phyloP scores from a whole-genome alignment of 345 rosid species.

The Rhizophora mangle region DNA sequence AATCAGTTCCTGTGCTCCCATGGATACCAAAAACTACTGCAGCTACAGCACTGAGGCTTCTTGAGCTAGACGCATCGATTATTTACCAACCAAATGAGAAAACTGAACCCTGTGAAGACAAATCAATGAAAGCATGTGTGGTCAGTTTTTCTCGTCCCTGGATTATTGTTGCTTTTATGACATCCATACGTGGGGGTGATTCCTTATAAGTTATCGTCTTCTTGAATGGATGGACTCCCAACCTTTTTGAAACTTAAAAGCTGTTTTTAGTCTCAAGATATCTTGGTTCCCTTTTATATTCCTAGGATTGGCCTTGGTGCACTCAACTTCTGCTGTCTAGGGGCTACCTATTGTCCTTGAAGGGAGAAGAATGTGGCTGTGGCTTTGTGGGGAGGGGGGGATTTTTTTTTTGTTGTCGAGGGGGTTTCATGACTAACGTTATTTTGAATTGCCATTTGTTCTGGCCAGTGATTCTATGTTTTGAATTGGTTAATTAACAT shows the following conservation, averaged over 20 bases:
- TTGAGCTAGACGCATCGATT: slow-evolving; percentile 70
- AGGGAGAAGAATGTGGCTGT: neutral
- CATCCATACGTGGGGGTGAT: too few species aligned
- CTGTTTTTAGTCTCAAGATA: too few species aligned
- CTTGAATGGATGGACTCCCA: too few species aligned
- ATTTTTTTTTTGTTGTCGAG: too few species aligned
- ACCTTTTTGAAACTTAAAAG: too few species aligned
- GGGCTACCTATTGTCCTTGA: neutral
- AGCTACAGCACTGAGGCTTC: slow-evolving; percentile 84
- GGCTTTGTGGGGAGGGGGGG: neutral
- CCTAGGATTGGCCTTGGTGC: too few species aligned
- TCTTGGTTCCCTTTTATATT: too few species aligned
- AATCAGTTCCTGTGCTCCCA: slow-evolving; percentile 64
- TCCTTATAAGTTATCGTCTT: too few species aligned
- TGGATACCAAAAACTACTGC: slow-evolving; percentile 92
- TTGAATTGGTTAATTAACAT: neutral
- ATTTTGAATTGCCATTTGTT: neutral
- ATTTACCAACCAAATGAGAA: slow-evolving; percentile 53
- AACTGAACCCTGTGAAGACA: slow-evolving; percentile 47
- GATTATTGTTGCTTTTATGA: neutral
- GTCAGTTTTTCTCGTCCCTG: slow-evolving; percentile 42
- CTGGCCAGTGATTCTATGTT: neutral
- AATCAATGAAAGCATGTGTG: slow-evolving; percentile 35
- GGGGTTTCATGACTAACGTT: neutral
- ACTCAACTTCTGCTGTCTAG: too few species aligned